Evolutionary conservation across 1,284 basidiomycete species (phyloP).

Genomic region (Mycosarcoma maydis): DNA sequence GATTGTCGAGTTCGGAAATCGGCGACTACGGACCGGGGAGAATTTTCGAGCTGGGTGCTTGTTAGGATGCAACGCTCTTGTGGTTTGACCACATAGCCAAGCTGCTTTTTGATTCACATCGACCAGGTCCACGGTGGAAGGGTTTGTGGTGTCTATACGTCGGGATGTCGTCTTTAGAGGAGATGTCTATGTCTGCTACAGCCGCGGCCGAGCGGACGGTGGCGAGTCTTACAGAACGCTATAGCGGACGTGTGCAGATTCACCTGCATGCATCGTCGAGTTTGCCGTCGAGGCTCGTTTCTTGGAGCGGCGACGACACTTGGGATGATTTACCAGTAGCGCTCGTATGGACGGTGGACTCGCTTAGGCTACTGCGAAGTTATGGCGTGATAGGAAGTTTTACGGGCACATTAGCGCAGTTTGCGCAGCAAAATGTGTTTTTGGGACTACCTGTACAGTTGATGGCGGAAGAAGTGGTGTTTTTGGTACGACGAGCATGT

Average conservation of each 20-base stretch:
- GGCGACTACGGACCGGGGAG: too few relatives aligned
- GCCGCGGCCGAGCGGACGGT: neutral
- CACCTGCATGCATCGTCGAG: slow-evolving; percentile 21
- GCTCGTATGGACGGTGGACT: slow-evolving; percentile 36
- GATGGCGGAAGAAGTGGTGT: slow-evolving; percentile 89
- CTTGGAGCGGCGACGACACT: too few relatives aligned
- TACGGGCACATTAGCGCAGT: slow-evolving; percentile 88
- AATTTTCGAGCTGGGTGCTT: too few relatives aligned
- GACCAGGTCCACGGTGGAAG: too few relatives aligned
- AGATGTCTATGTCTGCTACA: neutral
- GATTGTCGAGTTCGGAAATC: too few relatives aligned
- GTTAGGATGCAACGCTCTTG: neutral
- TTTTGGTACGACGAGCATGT: slow-evolving; percentile 82
- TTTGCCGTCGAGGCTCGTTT: slow-evolving; percentile 3
- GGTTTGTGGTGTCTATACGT: too few relatives aligned
- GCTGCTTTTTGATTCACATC: too few relatives aligned
- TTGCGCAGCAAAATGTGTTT: slow-evolving; percentile 96
- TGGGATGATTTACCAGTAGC: slow-evolving; percentile 5
- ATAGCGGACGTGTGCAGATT: slow-evolving; percentile 20
- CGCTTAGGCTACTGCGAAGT: slow-evolving; percentile 61
- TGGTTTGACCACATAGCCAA: too few relatives aligned
- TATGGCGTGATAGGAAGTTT: slow-evolving; percentile 86
- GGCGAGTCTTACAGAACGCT: slow-evolving; percentile 1
- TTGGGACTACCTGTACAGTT: slow-evolving; percentile 87
- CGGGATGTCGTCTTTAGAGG: neutral